Evolutionary conservation across 257 asterid species (phyloP), one percentile per base, ranked within the genome.

Genomic region (Penstemon barbatus): DNA sequence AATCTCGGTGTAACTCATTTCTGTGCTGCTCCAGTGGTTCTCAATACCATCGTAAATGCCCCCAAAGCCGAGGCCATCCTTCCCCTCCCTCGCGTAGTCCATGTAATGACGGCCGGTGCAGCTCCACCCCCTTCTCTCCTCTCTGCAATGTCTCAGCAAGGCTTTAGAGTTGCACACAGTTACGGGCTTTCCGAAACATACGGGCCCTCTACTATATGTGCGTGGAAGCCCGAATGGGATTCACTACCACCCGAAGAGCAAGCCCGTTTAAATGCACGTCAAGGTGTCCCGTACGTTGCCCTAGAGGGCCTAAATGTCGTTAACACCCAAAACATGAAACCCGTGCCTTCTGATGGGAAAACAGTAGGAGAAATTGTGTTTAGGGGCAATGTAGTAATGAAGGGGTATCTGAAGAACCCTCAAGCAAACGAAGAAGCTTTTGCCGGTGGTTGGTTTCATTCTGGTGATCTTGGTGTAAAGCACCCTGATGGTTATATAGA

Each of bases 211-310:
- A 89, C 98, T 7, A 72, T 91, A 75, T 91, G 98, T 48, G 87
- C 95, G 1, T 91, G 98, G 98, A 91, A 91, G 81, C 94, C 98
- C 4, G 98, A 89, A 65, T 91, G 98, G 98, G 95, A 91, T 69
- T 77, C 88, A 8, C 84, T 89, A 7, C 92, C 93, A 42, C 89
- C 82, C 0, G 82, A 81, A 43, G 73, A 74, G 18, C 98, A 84
- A 79, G 96, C 98, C 5, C 96, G 92, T 6, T 61, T 87, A 66
- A 91, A 91, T 46, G 84, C 98, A 6, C 85, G 98, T 13, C 98
- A 91, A 72, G 98, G 98, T 5, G 86, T 91, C 55, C 85, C 80
- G 4, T 91, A 91, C 33, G 75, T 82, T 7, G 87, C 83, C 50
- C 71, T 91, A 18, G 98, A 91, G 80, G 84, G 89, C 52, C 73